phyloP scores from a whole-genome alignment of 306 rosid species.

The Coriaria nepalensis region DNA sequence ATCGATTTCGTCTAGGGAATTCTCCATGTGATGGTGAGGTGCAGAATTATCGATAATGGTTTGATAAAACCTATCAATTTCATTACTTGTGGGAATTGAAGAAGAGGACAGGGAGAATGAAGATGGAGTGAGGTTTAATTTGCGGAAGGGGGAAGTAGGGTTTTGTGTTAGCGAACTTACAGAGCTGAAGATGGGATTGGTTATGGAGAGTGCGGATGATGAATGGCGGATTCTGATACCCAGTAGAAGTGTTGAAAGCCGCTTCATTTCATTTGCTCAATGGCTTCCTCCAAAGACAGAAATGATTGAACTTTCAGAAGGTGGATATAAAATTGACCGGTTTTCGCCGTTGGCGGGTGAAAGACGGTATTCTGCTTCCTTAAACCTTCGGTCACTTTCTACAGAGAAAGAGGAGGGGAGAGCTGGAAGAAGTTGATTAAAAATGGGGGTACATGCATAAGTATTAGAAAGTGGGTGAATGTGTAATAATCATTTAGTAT shows the following conservation, averaged over 20 bases:
- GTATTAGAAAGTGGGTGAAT: too few relatives aligned
- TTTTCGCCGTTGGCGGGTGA: too few relatives aligned
- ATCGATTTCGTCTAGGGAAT: slow-evolving; percentile 39
- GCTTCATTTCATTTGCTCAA: slow-evolving; percentile 1
- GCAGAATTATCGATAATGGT: slow-evolving; percentile 36
- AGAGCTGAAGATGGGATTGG: slow-evolving; percentile 2
- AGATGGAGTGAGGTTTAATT: background rate
- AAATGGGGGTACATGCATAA: too few relatives aligned
- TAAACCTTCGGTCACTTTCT: too few relatives aligned
- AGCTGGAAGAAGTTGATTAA: too few relatives aligned
- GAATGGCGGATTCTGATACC: background rate
- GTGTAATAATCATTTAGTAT: too few relatives aligned
- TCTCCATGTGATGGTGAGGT: slow-evolving; percentile 47
- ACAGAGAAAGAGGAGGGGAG: too few relatives aligned
- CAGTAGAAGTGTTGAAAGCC: slow-evolving; percentile 1
- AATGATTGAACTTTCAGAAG: too few relatives aligned
- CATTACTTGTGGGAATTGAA: background rate
- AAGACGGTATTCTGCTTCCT: too few relatives aligned
- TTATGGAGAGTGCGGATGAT: background rate
- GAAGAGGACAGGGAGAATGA: slow-evolving; percentile 1
- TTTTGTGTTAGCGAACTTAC: slow-evolving; percentile 7
- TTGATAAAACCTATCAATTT: slow-evolving; percentile 27
- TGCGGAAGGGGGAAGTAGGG: background rate
- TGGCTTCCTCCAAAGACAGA: too few relatives aligned
- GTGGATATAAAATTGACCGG: too few relatives aligned